Percentiles rank a stretch among this genome's conserved stretches.
Conservation (phyloP, 129 eudicot species). For the Artemisia annua region DNA sequence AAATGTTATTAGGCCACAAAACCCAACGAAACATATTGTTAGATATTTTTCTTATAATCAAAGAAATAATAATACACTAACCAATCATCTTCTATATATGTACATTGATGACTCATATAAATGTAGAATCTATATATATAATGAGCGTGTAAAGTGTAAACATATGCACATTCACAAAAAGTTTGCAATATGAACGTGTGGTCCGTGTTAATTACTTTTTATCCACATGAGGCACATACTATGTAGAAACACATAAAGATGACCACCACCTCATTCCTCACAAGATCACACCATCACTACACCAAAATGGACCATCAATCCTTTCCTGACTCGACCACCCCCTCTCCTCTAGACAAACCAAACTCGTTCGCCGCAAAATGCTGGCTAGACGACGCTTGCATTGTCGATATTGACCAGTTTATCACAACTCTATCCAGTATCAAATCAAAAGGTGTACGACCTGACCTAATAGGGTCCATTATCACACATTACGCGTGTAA, state of each 20-base stretch:
- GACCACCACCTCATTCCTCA: neutral
- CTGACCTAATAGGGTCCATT: constrained; percentile 70
- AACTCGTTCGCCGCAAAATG: constrained; percentile 34
- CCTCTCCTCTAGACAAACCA: constrained; percentile 23
- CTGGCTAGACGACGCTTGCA: constrained; percentile 58
- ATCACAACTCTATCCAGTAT: constrained; percentile 56
- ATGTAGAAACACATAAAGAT: constrained; percentile 17
- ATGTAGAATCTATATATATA: too few species aligned
- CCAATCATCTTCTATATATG: too few species aligned
- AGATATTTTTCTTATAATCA: too few species aligned
- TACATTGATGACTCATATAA: neutral
- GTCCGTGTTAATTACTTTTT: constrained; percentile 21
- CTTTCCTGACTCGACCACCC: constrained; percentile 19
- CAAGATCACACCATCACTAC: neutral
- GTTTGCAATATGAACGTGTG: constrained; percentile 12
- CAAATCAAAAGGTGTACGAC: constrained; percentile 58
- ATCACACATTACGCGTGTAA: constrained; percentile 78
- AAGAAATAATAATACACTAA: too few species aligned
- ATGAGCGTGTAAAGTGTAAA: neutral
- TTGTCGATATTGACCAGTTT: constrained; percentile 60
- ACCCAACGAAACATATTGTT: too few species aligned
- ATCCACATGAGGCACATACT: constrained; percentile 26
- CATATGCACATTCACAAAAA: constrained; percentile 8
- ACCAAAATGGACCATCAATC: constrained; percentile 20
- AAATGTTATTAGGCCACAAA: too few species aligned